A percentile compares a stretch with the other conserved stretches of the same genome.
Conservation (phyloP, 2,329 filamentous ascomycete genomes). For the Phialophora chinensis region DNA sequence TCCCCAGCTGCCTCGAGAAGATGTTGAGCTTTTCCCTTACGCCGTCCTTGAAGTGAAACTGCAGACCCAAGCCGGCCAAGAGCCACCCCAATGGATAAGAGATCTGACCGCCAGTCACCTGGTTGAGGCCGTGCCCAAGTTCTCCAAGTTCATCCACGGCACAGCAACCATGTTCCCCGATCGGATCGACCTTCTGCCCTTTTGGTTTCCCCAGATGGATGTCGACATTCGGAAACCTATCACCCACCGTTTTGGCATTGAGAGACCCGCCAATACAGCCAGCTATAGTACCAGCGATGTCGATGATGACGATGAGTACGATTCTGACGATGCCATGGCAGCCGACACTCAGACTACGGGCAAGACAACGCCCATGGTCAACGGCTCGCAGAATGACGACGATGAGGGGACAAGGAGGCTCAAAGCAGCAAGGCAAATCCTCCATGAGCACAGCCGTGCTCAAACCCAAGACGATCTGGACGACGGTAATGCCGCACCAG, state of each 20-base stretch:
- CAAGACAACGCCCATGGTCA: slow-evolving; percentile 39
- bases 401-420: slow-evolving; percentile 51
- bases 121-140: slow-evolving; percentile 98
- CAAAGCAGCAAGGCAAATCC: slow-evolving; percentile 57
- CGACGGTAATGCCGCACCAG: slow-evolving; percentile 41
- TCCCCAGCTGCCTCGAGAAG: slow-evolving; percentile 80
- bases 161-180: slow-evolving; percentile 84
- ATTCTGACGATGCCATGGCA: slow-evolving; percentile 65
- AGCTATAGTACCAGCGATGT: slow-evolving; percentile 79
- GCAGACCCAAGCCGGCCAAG: slow-evolving; percentile 92
- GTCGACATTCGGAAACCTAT: slow-evolving; percentile 94
- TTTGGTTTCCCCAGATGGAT: slow-evolving; percentile 99
- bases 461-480: slow-evolving; percentile 46
- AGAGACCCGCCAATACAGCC: slow-evolving; percentile 74
- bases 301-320: slow-evolving; percentile 73
- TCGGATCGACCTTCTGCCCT: slow-evolving; percentile 87
- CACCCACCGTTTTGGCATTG: slow-evolving; percentile 88
- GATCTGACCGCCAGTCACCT: slow-evolving; percentile 91
- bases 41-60: slow-evolving; percentile 96
- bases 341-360: slow-evolving; percentile 39
- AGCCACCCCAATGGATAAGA: slow-evolving; percentile 94
- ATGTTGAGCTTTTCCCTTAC: slow-evolving; percentile 92
- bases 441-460: slow-evolving; percentile 56
- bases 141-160: slow-evolving; percentile 98
- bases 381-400: slow-evolving; percentile 43